Conservation (phyloP, 768 basidiomycete genomes). For the Rhodosporidiobolus odoratus region DNA sequence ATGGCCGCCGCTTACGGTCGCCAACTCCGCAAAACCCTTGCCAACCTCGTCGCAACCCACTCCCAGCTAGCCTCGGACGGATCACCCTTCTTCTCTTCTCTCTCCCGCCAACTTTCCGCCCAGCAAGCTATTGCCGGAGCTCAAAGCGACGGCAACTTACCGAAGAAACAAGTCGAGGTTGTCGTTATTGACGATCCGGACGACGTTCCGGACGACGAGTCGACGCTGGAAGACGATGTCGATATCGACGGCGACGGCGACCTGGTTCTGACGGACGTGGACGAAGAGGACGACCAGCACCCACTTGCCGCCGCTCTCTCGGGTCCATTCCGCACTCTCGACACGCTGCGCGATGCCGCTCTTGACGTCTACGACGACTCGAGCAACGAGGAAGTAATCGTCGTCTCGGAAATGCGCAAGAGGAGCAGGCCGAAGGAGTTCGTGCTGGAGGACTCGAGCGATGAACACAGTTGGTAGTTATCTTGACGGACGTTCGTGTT, state of each 20-base stretch:
- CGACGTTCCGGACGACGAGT: neutral
- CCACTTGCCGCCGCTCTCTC: no score
- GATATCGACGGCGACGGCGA: neutral
- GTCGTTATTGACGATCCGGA: neutral
- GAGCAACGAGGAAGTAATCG: neutral
- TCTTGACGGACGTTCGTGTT: neutral
- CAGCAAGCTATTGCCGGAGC: no score
- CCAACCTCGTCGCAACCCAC: neutral
- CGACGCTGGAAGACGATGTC: neutral
- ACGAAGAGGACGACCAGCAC: no score
- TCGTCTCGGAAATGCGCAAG: neutral
- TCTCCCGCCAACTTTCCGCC: neutral
- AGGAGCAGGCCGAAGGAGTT: neutral
- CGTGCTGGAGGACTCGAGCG: neutral
- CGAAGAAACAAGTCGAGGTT: neutral
- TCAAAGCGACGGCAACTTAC: no score
- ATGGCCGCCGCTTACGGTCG: neutral
- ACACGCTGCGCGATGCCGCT: no score
- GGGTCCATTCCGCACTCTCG: no score
- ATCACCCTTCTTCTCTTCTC: neutral
- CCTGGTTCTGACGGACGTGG: no score
- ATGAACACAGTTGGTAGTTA: neutral
- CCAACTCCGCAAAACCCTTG: neutral
- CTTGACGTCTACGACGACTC: neutral
- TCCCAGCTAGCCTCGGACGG: neutral